A percentile compares a stretch with the other conserved stretches of the same genome.
Evolutionary conservation across 345 rosid genomes (phyloP).

Genomic region (Odontarrhena argentea): DNA sequence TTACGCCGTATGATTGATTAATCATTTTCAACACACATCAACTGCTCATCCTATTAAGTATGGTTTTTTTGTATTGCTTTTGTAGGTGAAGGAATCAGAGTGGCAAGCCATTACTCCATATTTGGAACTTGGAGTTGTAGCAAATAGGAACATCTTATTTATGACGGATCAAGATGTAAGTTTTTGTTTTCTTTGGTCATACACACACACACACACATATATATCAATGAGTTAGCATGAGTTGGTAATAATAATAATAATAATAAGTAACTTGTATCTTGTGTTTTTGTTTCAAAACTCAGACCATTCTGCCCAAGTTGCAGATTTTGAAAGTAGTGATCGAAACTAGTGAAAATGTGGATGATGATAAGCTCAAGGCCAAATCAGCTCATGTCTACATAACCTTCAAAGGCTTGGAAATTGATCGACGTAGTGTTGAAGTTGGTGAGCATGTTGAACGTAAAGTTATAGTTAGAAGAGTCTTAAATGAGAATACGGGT

Average conservation of each 20-base stretch:
- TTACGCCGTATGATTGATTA: background rate
- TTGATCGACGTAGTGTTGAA: background rate
- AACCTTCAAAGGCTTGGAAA: no score
- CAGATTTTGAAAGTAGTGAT: no score
- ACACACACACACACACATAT: background rate
- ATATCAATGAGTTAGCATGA: background rate
- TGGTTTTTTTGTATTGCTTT: background rate
- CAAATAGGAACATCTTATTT: background rate
- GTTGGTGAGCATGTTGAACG: background rate
- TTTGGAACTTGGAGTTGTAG: slow-evolving; percentile 13
- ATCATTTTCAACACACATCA: no score
- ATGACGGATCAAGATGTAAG: background rate
- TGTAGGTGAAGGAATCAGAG: slow-evolving; percentile 19
- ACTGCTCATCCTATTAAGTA: background rate
- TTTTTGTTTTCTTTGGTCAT: background rate
- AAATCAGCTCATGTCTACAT: no score
- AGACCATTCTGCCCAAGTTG: no score
- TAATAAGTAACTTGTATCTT: no score
- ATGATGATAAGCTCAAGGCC: no score
- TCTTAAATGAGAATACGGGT: background rate
- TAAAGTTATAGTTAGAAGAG: background rate
- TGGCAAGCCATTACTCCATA: slow-evolving; percentile 2
- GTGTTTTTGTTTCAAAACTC: no score
- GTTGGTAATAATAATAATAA: background rate
- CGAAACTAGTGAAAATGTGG: no score